phyloP scores from a whole-genome alignment of 1,139 yeast genomes.

The Candida neerlandica region DNA sequence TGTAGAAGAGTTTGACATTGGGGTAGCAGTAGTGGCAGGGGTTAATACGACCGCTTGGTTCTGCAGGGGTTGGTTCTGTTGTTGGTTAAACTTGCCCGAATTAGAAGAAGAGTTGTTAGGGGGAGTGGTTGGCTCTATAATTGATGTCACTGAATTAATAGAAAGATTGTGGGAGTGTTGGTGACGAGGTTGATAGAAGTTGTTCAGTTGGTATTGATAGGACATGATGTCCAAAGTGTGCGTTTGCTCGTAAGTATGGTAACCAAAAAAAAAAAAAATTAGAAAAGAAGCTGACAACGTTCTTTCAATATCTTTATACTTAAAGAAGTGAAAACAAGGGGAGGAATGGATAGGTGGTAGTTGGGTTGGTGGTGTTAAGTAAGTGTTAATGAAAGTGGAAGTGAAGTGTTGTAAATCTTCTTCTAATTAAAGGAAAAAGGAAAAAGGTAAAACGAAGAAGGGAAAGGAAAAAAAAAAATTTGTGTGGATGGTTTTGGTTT shows the following conservation, averaged over 20 bases:
- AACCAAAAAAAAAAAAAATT: conserved; percentile 2
- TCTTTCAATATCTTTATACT: background rate
- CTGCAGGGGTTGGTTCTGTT: conserved; percentile 4
- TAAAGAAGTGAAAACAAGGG: background rate
- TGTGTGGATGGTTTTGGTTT: background rate
- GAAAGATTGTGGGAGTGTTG: conserved; percentile 40
- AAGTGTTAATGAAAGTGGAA: background rate
- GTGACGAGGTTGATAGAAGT: conserved; percentile 6
- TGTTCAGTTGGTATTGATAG: conserved; percentile 8
- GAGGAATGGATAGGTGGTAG: background rate
- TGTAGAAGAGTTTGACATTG: conserved; percentile 14
- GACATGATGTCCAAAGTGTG: conserved; percentile 4
- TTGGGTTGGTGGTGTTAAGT: background rate
- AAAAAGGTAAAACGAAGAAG: background rate
- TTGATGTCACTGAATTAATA: conserved; percentile 37
- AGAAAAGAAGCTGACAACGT: conserved; percentile 1
- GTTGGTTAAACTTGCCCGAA: conserved; percentile 3
- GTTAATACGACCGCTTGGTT: conserved; percentile 10
- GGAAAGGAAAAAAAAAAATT: background rate
- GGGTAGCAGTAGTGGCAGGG: conserved; percentile 13
- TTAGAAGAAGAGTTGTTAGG: conserved; percentile 22
- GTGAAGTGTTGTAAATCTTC: background rate
- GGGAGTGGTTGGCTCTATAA: conserved; percentile 47
- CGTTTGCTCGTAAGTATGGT: background rate
- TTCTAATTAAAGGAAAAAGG: background rate